Percentiles rank a stretch among this genome's conserved stretches.
Conservation (phyloP, 345 rosid species). For the Populus simonii region DNA sequence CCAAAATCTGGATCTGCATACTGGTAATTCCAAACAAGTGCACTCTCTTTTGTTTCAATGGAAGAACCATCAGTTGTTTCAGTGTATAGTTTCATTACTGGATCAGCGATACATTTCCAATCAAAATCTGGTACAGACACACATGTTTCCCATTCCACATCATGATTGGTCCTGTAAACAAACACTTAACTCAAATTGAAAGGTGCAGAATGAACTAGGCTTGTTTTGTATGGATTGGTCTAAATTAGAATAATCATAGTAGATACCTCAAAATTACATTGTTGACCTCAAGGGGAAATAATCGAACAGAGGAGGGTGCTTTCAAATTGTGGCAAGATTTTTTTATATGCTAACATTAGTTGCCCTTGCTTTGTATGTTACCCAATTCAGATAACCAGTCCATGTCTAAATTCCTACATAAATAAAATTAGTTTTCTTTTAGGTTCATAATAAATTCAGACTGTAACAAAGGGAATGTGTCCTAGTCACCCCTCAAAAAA, state of each 20-base stretch:
- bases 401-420: not conserved
- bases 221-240: not conserved
- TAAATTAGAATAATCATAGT: not conserved
- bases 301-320: not conserved
- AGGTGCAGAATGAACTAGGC: not conserved
- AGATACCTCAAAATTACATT: not conserved
- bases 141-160: slow-evolving; percentile 76
- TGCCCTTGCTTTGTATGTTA: not conserved
- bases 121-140: slow-evolving; percentile 58
- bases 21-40: slow-evolving; percentile 81
- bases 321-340: not conserved
- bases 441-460: not conserved
- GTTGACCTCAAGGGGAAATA: not conserved
- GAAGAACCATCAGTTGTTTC: slow-evolving; percentile 96
- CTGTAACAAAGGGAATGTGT: not conserved
- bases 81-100: slow-evolving; percentile 84
- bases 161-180: slow-evolving; percentile 52
- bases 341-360: not conserved
- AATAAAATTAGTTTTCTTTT: not conserved
- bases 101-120: slow-evolving; percentile 96
- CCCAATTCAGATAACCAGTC: not conserved
- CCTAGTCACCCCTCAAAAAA: not conserved
- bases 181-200: not conserved
- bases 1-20: slow-evolving; percentile 95
- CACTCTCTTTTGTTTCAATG: slow-evolving; percentile 85